Evolutionary conservation across 805 yeast species (phyloP), one percentile per base, ranked within the genome.

Genomic region (Candida sakaeoensis): DNA sequence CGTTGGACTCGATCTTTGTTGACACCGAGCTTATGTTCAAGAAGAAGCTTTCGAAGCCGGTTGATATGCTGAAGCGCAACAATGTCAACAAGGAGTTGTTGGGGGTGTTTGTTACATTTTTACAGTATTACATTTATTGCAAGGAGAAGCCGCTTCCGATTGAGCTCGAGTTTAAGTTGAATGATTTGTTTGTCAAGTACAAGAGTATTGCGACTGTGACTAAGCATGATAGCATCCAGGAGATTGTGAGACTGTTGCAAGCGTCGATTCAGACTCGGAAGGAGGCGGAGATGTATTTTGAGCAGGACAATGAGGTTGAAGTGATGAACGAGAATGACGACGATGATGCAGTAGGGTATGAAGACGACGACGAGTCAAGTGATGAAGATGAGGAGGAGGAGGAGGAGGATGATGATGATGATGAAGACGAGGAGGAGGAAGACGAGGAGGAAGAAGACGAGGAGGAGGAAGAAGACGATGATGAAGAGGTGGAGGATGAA

Each of bases 111-210:
- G 49, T 82, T 42, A 68, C 69, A 19, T 81, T 78, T 47, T 80
- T 87, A 44, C 93, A 88, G 51, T 88, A 79, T 55, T 88, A 85
- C 53, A 57, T 76, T 4, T 74, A 70, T 55, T 73, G 82, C 23
- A 88, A 88, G 51, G 57, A 58, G 2, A 69, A 60, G 34, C 85
- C 87, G 1, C 39, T 85, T 12, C 88, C 95, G 0, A 65, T 71
- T 45, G 93, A 83, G 33, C 60, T 77, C 2, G 74, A 74, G 31
- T 80, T 79, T 47, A 69, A 68, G 35, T 48, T 85, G n/a, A 53
- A 59, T 16, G 74, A 68, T 23, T 61, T 72, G 24, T 74, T 71
- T 46, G 61, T 55, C 1, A 52, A 50, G 24, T 55, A 50, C 16
- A 38, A 44, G 0, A 48, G 58, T 2, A 55, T 60, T 10, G 62